Conservation (phyloP, 2,329 filamentous ascomycete species). For the Calcarisporium arbuscula region DNA sequence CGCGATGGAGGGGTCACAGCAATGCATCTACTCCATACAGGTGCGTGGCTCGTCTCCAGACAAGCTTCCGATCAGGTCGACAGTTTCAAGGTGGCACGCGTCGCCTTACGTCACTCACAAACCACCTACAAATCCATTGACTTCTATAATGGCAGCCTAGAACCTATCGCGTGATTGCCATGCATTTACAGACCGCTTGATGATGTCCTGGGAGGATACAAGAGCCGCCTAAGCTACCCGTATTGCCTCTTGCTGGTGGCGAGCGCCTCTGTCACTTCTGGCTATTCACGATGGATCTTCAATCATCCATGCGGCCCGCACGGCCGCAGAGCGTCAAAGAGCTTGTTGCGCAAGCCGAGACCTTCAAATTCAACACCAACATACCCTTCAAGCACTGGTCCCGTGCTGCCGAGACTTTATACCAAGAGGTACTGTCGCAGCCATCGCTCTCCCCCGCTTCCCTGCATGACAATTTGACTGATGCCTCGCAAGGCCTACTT, state of each 20-base stretch:
- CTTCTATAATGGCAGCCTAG: not conserved
- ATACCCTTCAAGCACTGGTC: slow-evolving; percentile 78
- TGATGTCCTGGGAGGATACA: too few relatives aligned
- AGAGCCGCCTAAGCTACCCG: not conserved
- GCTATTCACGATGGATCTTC: slow-evolving; percentile 20
- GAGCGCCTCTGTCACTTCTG: not conserved
- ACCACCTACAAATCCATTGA: not conserved
- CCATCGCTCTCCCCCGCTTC: not conserved
- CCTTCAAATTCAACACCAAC: slow-evolving; percentile 73
- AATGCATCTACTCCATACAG: too few relatives aligned
- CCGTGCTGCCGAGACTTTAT: slow-evolving; percentile 69
- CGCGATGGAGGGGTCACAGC: too few relatives aligned
- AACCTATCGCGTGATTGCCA: too few relatives aligned
- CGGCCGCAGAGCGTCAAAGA: slow-evolving; percentile 67
- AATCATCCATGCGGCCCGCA: slow-evolving; percentile 25
- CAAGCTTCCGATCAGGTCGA: too few relatives aligned
- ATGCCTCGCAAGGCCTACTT: slow-evolving; percentile 60
- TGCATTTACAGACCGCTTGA: too few relatives aligned
- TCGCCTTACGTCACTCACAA: too few relatives aligned
- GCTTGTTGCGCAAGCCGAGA: slow-evolving; percentile 66
- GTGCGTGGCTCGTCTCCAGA: too few relatives aligned
- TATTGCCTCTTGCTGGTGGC: not conserved
- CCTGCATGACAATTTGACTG: slow-evolving; percentile 5
- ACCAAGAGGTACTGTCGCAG: slow-evolving; percentile 71
- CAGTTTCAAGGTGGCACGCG: too few relatives aligned